Base-by-base conservation (phyloP, 257 asterid species). In the Coffea eugenioides region DNA sequence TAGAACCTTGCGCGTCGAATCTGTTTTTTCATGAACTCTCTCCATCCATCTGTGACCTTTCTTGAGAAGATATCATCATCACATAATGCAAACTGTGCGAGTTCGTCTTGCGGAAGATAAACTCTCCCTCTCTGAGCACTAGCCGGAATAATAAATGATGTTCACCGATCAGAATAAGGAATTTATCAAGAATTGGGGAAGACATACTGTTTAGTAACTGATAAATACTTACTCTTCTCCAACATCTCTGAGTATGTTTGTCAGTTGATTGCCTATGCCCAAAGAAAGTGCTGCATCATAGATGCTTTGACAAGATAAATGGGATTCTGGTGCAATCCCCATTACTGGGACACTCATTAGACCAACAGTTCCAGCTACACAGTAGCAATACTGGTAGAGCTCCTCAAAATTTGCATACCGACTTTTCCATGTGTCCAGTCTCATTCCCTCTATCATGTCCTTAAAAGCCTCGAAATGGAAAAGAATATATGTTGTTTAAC, bases 401-500 rank as follows among this genome's bases (percentile, higher is more conserved):
- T 93, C 97, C 54, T 93, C 81, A 14, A 91, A 93, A 81, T 87
- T 87, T 0, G 88, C 87, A 18, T 93, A 93, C 2, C 94, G 78
- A 31, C 83, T 85, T 82, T 93, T 93, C 76, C 90, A 74, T 1
- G 85, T 88, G 78, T 93, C 98, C 98, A 91, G 91, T 73, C 98
- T 86, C 98, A 93, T 91, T 39, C 98, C 98, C 27, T 93, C 97
- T 36, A 93, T 93, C 98, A 93, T 90, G 85, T 93, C 98, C 87
- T 87, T 90, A 81, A 93, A 93, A 0, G 98, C 97, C 98, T 93
- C 12, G 27, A 74, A 15, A 73, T 5, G 51, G 46, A 13, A 83
- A 51, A 83, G 39, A 54, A 46, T 9, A 34, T 34, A 11, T 13
- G 49, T 45, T 39, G 18, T 51, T 23, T 51, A 10, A 34, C 5